Conservation (phyloP, 768 basidiomycete species). For the Gloeophyllum trabeum region DNA sequence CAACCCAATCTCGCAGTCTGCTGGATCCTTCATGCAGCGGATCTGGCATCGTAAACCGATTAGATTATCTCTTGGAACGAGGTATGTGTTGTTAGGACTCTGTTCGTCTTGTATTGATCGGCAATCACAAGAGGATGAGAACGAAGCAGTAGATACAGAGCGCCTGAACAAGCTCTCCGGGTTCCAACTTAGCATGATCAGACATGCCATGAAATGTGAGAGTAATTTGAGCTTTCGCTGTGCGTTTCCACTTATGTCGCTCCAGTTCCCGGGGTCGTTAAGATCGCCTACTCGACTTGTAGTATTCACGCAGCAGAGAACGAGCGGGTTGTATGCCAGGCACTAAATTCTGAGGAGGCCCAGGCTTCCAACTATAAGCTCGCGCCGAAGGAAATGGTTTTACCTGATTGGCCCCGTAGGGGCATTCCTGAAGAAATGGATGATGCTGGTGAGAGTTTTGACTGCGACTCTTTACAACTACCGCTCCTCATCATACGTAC, state of each 20-base stretch:
- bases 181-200: constrained; percentile 87
- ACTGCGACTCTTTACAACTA: background rate
- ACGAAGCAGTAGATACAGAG: constrained; percentile 44
- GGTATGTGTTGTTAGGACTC: constrained; percentile 34
- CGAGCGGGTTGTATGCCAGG: constrained; percentile 77
- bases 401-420: constrained; percentile 77
- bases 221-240: constrained; percentile 6
- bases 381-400: constrained; percentile 51
- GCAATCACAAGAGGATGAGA: constrained; percentile 36
- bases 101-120: constrained; percentile 4
- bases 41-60: constrained; percentile 82
- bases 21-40: constrained; percentile 96
- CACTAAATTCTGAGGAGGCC: constrained; percentile 66
- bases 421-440: constrained; percentile 61
- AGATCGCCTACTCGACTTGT: constrained; percentile 97
- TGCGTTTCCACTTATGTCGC: background rate
- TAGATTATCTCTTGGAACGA: constrained; percentile 73
- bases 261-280: constrained; percentile 62
- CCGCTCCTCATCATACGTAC: background rate
- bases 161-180: constrained; percentile 75
- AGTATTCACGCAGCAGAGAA: constrained; percentile 88
- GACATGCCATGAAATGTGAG: constrained; percentile 92
- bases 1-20: constrained; percentile 34
- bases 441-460: constrained; percentile 28
- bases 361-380: constrained; percentile 46